phyloP scores from a whole-genome alignment of 495 filamentous ascomycete genomes.

The Trichoderma orchidacearum region DNA sequence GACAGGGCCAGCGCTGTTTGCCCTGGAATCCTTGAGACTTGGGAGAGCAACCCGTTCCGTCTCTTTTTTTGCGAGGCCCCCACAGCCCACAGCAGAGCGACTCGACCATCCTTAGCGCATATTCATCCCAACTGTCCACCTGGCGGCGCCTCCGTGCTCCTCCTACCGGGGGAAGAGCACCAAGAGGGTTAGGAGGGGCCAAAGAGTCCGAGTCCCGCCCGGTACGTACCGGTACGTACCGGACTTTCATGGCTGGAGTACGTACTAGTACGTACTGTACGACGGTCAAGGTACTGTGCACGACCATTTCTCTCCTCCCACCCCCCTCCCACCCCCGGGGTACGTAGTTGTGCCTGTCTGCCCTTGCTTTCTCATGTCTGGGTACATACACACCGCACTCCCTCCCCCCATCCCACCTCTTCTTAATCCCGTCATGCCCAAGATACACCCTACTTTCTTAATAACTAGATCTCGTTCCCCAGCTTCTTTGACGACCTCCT shows the following conservation, averaged over 20 bases:
- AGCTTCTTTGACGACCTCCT: background rate
- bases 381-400: background rate
- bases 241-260: background rate
- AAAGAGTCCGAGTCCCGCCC: no score
- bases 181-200: no score
- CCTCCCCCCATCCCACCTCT: background rate
- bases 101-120: background rate
- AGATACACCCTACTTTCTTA: background rate
- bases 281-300: background rate
- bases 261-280: background rate
- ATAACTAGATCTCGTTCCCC: conserved; percentile 1
- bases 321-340: background rate
- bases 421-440: background rate
- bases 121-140: background rate
- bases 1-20: background rate
- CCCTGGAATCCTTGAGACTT: background rate
- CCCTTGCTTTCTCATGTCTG: background rate
- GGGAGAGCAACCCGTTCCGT: background rate
- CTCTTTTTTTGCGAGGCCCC: background rate
- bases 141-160: background rate
- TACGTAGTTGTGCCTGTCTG: background rate
- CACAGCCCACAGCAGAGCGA: no score
- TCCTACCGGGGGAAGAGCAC: background rate
- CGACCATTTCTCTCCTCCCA: background rate
- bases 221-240: background rate